phyloP scores from a whole-genome alignment of 2,329 filamentous ascomycete genomes.

The Diplodia corticola region DNA sequence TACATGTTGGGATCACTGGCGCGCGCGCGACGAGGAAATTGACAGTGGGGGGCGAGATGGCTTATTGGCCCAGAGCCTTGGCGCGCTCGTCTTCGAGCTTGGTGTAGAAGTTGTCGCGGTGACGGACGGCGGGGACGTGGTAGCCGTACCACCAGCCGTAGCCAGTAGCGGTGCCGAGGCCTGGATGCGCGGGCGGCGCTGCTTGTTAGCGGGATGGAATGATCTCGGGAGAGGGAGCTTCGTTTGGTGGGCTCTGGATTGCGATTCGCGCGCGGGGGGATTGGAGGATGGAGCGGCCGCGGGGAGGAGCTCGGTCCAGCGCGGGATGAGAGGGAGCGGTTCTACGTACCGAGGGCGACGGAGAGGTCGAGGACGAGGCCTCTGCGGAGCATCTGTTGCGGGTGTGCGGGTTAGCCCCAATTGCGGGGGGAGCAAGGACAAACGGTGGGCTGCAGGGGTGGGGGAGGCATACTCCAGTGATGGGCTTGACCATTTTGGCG shows the following conservation, averaged over 20 bases:
- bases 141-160: constrained; percentile 71
- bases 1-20: too few species aligned
- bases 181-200: constrained; percentile 37
- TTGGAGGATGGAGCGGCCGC: background rate
- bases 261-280: background rate
- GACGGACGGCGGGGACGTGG: constrained; percentile 64
- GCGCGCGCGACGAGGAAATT: constrained; percentile 9
- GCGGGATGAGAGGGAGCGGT: background rate
- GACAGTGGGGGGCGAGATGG: constrained; percentile 28
- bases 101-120: constrained; percentile 63
- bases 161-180: constrained; percentile 62
- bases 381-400: constrained; percentile 62
- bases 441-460: background rate
- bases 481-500: constrained; percentile 49
- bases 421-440: background rate
- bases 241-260: background rate
- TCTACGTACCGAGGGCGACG: constrained; percentile 62
- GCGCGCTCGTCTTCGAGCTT: constrained; percentile 64
- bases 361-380: constrained; percentile 66
- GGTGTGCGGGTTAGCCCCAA: background rate
- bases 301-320: background rate
- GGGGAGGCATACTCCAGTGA: constrained; percentile 50
- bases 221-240: too few species aligned
- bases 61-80: constrained; percentile 42
- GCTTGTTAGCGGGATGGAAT: background rate